Evolutionary conservation across 345 rosid genomes (phyloP).

Genomic region (Odontarrhena argentea): DNA sequence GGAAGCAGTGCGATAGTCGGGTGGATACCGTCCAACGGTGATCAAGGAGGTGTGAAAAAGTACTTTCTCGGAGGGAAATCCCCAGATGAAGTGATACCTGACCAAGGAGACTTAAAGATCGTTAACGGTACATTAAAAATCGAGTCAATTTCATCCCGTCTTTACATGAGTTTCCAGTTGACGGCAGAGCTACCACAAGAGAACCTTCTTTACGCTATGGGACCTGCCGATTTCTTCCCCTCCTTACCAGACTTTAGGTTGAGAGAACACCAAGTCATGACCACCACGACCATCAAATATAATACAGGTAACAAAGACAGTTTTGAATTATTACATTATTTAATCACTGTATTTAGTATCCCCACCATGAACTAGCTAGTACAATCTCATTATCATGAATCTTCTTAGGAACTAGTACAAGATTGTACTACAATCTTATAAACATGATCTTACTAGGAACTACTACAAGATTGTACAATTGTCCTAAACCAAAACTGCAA

Average conservation of each 20-base stretch:
- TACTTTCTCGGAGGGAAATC: constrained; percentile 53
- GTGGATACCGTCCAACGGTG: constrained; percentile 54
- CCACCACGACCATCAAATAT: constrained; percentile 57
- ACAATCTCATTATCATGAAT: too few relatives aligned
- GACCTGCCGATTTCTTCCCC: constrained; percentile 56
- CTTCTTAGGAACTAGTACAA: too few relatives aligned
- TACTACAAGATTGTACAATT: too few relatives aligned
- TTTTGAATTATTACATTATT: too few relatives aligned
- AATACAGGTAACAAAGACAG: constrained; percentile 52
- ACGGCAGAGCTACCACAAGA: constrained; percentile 47
- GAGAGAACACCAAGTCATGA: constrained; percentile 54
- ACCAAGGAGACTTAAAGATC: constrained; percentile 56
- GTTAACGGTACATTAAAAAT: constrained; percentile 44
- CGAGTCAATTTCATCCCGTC: constrained; percentile 50
- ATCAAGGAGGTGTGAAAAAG: constrained; percentile 40
- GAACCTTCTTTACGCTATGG: constrained; percentile 59
- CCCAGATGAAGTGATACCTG: constrained; percentile 48
- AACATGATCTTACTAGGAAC: too few relatives aligned
- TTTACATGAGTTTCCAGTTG: constrained; percentile 72
- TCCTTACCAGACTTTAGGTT: constrained; percentile 46
- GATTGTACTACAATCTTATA: too few relatives aligned
- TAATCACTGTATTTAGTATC: too few relatives aligned
- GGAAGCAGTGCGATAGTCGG: constrained; percentile 86
- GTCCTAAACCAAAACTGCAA: too few relatives aligned
- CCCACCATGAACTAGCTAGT: too few relatives aligned